Base-by-base conservation (phyloP, 1,284 basidiomycete species). In the Cutaneotrichosporon spelunceum region DNA sequence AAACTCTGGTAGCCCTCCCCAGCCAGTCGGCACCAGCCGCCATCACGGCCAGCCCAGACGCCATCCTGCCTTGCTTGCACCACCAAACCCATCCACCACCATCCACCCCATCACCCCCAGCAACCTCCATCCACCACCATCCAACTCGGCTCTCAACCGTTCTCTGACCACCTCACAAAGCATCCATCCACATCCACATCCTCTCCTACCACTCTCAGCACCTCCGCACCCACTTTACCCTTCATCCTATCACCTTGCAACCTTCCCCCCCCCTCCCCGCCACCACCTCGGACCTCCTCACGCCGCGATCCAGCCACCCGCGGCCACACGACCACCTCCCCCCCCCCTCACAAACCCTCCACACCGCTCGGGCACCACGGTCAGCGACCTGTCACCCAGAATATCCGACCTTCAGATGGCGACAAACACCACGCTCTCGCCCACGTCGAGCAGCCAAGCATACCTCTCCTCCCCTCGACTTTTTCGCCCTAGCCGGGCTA, bases 381-480 rank as follows among this genome's bases (percentile, higher is more conserved):
- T 19, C 48, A 27, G 8, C 45, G 10, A 45, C 44, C 24, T 24
- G 9, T 10, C 23, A 11, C 4, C 26, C 30, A 50, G 26, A 14
- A 50, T 27, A n/a, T 16, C 8, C 14, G 27, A n/a, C 24, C 4
- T 29, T 30, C 52, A 21, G 39, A 53, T 53, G 52, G 52, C 39
- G 33, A 39, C 33, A 34, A 39, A 33, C 52, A 3, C 33, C 23
- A 34, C 52, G 48, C 33, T 57, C 47, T 50, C 48, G 19, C 48
- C 48, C 27, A 27, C 48, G 48, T 50, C 48, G 48, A 52, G 39
- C 26, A 30, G 19, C 48, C 48, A 56, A 23, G 42, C 53, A 13
- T 62, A 63, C 57, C 57, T 56, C 47, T 57, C 59, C 29, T 55
- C 57, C n/a, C 10, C 62, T 67, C 56, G 66, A 67, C 59, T 64